These are phyloP conservation scores for Saturnispora gosingensis DNA, from an alignment of 805 yeast species.

Conservation along the genomic window DNA sequence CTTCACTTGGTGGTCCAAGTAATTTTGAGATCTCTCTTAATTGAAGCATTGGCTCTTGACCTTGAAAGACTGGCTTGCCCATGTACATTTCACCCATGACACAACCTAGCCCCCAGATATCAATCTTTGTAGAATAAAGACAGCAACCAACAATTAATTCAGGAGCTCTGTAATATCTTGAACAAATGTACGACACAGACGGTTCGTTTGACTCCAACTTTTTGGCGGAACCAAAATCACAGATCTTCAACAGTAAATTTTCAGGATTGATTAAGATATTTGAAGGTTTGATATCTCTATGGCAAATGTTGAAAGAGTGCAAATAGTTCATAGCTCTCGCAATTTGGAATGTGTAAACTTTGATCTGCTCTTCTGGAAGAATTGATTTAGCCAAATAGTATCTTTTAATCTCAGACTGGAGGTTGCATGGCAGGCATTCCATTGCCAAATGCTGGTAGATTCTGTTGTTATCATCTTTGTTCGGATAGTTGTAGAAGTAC, in stretches of 20 bases:
- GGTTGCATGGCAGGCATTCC: conserved; percentile 80
- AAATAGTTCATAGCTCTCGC: conserved; percentile 77
- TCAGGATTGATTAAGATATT: conserved; percentile 70
- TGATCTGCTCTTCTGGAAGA: conserved; percentile 64
- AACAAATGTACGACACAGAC: conserved; percentile 92
- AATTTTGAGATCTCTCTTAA: conserved; percentile 83
- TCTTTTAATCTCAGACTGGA: conserved; percentile 66
- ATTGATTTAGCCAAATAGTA: conserved; percentile 52
- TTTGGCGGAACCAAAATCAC: conserved; percentile 84
- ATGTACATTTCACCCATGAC: conserved; percentile 89
- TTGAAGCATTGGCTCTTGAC: conserved; percentile 81
- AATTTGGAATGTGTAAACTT: conserved; percentile 68
- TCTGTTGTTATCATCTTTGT: conserved; percentile 47
- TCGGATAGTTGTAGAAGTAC: conserved; percentile 61
- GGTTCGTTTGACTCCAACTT: conserved; percentile 70
- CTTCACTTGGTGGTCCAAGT: conserved; percentile 77
- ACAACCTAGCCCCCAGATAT: conserved; percentile 97
- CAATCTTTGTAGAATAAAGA: conserved; percentile 81
- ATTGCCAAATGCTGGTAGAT: conserved; percentile 74
- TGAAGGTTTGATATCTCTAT: conserved; percentile 79
- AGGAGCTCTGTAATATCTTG: conserved; percentile 93
- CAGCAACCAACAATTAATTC: conserved; percentile 89
- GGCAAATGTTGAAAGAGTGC: conserved; percentile 73
- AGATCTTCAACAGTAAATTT: conserved; percentile 57
- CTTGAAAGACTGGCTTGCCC: conserved; percentile 93